phyloP scores from a whole-genome alignment of 345 rosid genomes.

The Rhizophora mangle region DNA sequence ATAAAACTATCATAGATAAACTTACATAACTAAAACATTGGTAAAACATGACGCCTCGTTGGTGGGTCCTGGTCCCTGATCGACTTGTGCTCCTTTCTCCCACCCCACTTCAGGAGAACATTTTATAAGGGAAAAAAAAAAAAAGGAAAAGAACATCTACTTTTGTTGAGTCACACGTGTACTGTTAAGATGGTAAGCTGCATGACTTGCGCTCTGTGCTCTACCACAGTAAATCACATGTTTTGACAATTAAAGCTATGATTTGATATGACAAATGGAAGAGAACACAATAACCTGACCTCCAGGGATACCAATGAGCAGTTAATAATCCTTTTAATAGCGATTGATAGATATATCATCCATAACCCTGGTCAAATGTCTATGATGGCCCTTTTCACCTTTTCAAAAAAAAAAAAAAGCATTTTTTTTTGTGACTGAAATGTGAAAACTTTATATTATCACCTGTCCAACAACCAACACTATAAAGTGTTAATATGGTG shows the following conservation, averaged over 20 bases:
- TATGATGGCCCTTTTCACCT: neutral
- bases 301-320: constrained; percentile 18
- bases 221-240: neutral
- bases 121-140: too few species aligned
- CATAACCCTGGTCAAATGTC: neutral
- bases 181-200: constrained; percentile 12
- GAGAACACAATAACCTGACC: neutral
- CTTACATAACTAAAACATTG: too few species aligned
- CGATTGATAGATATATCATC: too few species aligned
- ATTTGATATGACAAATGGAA: neutral
- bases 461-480: neutral
- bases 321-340: neutral
- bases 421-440: too few species aligned
- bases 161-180: constrained; percentile 6
- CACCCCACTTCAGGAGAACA: too few species aligned
- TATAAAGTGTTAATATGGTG: neutral
- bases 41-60: neutral
- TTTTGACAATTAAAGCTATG: too few species aligned
- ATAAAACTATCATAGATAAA: neutral
- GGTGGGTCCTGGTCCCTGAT: constrained; percentile 25
- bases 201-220: constrained; percentile 22
- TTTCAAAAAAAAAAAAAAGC: neutral
- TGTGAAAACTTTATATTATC: too few species aligned
- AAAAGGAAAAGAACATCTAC: too few species aligned
- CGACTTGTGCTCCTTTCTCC: constrained; percentile 5